These are phyloP conservation scores for Xylariaceae sp. DNA, from an alignment of 2,329 filamentous ascomycete genomes.

Conservation along the genomic window DNA sequence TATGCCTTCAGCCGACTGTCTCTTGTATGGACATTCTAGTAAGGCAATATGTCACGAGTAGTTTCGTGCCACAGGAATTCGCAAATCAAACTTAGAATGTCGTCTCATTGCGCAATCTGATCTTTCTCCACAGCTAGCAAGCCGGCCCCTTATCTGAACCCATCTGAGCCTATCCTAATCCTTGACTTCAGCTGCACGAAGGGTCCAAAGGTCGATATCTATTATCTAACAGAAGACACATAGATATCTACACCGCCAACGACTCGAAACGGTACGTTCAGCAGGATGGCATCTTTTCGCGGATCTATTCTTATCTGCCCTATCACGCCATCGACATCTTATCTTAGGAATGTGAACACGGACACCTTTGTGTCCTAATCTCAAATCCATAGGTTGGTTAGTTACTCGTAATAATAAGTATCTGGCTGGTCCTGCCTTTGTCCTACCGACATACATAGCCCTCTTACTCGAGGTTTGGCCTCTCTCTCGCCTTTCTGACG, in stretches of 20 bases:
- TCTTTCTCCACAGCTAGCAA: background rate
- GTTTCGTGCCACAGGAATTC: background rate
- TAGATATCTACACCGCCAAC: conserved; percentile 1
- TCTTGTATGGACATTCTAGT: background rate
- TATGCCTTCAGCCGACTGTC: no score
- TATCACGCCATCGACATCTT: conserved; percentile 29
- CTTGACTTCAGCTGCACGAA: conserved; percentile 10
- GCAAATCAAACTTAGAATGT: background rate
- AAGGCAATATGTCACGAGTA: background rate
- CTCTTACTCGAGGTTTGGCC: conserved; percentile 7
- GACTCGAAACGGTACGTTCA: conserved; percentile 25
- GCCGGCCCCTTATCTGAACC: conserved; percentile 4
- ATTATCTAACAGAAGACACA: background rate
- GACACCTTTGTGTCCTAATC: conserved; percentile 15
- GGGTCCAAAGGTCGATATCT: conserved; percentile 5
- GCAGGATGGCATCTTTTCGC: conserved; percentile 20
- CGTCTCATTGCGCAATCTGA: background rate
- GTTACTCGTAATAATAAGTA: conserved; percentile 8
- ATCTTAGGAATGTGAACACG: conserved; percentile 26
- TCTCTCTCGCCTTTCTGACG: background rate
- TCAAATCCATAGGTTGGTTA: background rate
- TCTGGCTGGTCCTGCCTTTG: conserved; percentile 11
- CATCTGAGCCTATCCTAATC: conserved; percentile 13
- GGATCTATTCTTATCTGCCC: conserved; percentile 29
- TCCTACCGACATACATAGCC: background rate